These are phyloP conservation scores for Elaphomyces granulatus DNA, from an alignment of 495 filamentous ascomycete genomes.

Conservation along the genomic window DNA sequence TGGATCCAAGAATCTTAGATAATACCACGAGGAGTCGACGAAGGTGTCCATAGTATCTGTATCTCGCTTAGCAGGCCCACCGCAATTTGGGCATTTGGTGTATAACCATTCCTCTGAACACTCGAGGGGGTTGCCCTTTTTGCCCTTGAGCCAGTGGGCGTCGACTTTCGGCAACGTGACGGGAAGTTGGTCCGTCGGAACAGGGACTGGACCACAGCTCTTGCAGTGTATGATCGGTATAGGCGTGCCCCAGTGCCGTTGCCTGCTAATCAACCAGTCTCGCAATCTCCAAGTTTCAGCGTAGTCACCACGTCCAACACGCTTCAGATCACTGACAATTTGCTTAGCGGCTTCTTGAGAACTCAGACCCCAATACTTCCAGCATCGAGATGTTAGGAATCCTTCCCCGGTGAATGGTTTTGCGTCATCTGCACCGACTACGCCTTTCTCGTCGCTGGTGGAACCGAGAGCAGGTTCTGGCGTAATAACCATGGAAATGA, in stretches of 20 bases:
- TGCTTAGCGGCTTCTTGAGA: conserved; percentile 48
- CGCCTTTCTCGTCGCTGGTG: conserved; percentile 14
- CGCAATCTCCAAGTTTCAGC: conserved; percentile 60
- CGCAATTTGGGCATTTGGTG: conserved; percentile 60
- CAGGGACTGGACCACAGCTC: conserved; percentile 63
- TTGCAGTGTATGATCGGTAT: conserved; percentile 80
- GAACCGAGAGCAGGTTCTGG: conserved; percentile 19
- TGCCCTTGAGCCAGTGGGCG: conserved; percentile 50
- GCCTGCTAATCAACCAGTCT: conserved; percentile 80
- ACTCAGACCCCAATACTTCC: conserved; percentile 35
- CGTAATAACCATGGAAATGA: conserved; percentile 34
- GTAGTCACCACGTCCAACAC: conserved; percentile 36
- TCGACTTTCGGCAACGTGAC: conserved; percentile 60
- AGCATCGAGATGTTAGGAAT: conserved; percentile 28
- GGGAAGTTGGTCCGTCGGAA: conserved; percentile 60
- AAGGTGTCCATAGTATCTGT: conserved; percentile 96
- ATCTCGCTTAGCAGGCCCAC: conserved; percentile 55
- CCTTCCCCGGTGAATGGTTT: conserved; percentile 34
- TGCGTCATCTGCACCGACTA: conserved; percentile 22
- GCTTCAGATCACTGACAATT: conserved; percentile 42
- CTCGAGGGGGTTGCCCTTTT: conserved; percentile 64
- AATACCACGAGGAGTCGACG: conserved; percentile 91
- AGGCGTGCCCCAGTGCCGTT: conserved; percentile 82
- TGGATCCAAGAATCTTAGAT: conserved; percentile 60
- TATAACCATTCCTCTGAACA: conserved; percentile 58